Base-by-base conservation (phyloP, 306 rosid species). In the Dryas alaskensis region DNA sequence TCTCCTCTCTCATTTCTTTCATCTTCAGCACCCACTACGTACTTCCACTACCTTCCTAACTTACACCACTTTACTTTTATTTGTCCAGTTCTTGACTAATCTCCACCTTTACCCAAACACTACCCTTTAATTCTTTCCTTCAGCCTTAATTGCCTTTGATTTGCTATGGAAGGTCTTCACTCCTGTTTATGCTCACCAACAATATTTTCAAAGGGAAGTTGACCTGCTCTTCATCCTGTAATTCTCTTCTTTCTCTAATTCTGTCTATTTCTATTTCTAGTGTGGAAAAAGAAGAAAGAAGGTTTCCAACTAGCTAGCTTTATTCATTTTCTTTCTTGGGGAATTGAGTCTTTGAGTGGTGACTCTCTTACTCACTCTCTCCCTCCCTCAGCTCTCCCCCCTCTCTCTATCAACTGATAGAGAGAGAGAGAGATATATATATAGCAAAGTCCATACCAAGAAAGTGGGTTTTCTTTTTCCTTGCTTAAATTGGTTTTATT, bases 131-230 rank as follows among this genome's bases (percentile, higher is more conserved):
- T 50, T 14, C 39, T 17, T 40, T 27, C 60, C 27, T 43, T 43
- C 65, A 42, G 10, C 13, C 37, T 31, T 31, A 14, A 3, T 70
- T 70, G 64, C 10, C 51, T 25, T 70, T 60, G 43, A 31, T 12
- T 58, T 17, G 65, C 64, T 17, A 57, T 19, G 31, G 71, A 42
- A 73, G 60, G 53, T 68, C 19, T 67, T 66, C 43, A 63, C 5
- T 43, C n/a, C 11, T 10, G 67, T 19, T 44, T 48, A 48, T 60
- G 68, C 16, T 54, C 69, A n/a, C 19, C 49, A 44, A 10, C 45
- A 37, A 12, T 44, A 40, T 16, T 42, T 11, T 51, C 49, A 5
- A 31, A 68, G 60, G 31, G 60, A 50, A 50, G 73, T 50, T 60
- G 8, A 12, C 19, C 45, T 31, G 16, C 44, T 31, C 5, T n/a